Evolutionary conservation across 768 basidiomycete genomes (phyloP).

Genomic region (Collybia sordida): DNA sequence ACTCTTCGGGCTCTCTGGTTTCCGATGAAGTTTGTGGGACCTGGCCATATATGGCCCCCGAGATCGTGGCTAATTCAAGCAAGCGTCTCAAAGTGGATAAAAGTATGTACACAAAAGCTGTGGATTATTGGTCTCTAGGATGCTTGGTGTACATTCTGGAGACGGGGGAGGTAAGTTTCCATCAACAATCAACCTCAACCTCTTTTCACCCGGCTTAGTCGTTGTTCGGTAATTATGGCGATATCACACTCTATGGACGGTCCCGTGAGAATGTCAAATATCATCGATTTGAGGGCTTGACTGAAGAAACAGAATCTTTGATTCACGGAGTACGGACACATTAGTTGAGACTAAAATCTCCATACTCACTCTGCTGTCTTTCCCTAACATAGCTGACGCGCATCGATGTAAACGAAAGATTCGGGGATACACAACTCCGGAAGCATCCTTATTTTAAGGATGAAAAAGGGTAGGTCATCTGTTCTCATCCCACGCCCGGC

Average conservation of each 20-base stretch:
- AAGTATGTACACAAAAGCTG: slow-evolving; percentile 25
- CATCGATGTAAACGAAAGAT: slow-evolving; percentile 16
- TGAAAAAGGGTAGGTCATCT: too few relatives aligned
- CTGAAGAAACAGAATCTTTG: slow-evolving; percentile 20
- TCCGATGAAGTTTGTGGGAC: slow-evolving; percentile 28
- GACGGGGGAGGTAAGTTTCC: slow-evolving; percentile 22
- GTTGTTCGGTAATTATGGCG: not conserved
- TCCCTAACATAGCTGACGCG: slow-evolving; percentile 16
- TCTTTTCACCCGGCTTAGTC: not conserved
- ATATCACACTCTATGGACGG: slow-evolving; percentile 30
- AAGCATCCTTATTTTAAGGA: slow-evolving; percentile 21
- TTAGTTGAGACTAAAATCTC: not conserved
- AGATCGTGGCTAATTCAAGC: slow-evolving; percentile 29
- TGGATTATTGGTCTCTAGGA: slow-evolving; percentile 45
- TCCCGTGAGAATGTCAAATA: slow-evolving; percentile 2
- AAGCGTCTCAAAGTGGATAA: slow-evolving; percentile 1
- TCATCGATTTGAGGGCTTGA: slow-evolving; percentile 18
- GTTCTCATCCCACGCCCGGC: too few relatives aligned
- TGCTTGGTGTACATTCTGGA: slow-evolving; percentile 39
- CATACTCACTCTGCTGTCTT: not conserved
- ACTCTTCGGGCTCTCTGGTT: too few relatives aligned
- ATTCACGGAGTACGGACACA: slow-evolving; percentile 25
- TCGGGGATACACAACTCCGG: slow-evolving; percentile 14
- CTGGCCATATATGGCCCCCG: slow-evolving; percentile 38
- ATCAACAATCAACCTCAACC: not conserved